Conservation (phyloP, 148 eudicot species). For the Arbutus unedo region DNA sequence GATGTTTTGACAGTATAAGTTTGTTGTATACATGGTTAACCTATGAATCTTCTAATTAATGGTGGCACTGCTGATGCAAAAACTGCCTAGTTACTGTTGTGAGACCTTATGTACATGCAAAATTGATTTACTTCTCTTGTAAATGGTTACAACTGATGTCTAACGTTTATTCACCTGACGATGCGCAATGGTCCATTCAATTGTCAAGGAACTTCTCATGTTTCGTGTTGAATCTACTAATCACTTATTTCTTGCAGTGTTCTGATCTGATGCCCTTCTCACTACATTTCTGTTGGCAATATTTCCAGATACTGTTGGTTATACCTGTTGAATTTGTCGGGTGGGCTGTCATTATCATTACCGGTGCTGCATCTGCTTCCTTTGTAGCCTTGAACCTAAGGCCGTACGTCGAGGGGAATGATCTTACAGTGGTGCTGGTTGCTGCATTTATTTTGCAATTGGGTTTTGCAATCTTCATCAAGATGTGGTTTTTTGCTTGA, state of each 20-base stretch:
- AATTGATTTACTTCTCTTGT: background rate
- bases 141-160: background rate
- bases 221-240: background rate
- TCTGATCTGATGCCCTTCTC: background rate
- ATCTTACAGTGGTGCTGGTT: constrained; percentile 49
- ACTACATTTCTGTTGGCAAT: background rate
- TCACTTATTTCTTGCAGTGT: background rate
- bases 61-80: constrained; percentile 58
- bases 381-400: constrained; percentile 75
- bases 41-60: background rate
- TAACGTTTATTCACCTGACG: background rate
- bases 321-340: constrained; percentile 83
- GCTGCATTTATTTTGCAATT: constrained; percentile 81
- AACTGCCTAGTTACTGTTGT: constrained; percentile 24
- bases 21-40: background rate
- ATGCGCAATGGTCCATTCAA: background rate
- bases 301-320: constrained; percentile 65
- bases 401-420: constrained; percentile 49
- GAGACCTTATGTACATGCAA: constrained; percentile 16
- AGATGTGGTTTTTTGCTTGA: constrained; percentile 79
- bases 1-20: background rate
- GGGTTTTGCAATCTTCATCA: constrained; percentile 78
- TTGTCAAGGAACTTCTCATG: background rate
- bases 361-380: constrained; percentile 71
- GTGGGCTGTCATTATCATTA: constrained; percentile 64